Conservation (phyloP, 2,329 filamentous ascomycete genomes). For the Ophiobolus disseminans region DNA sequence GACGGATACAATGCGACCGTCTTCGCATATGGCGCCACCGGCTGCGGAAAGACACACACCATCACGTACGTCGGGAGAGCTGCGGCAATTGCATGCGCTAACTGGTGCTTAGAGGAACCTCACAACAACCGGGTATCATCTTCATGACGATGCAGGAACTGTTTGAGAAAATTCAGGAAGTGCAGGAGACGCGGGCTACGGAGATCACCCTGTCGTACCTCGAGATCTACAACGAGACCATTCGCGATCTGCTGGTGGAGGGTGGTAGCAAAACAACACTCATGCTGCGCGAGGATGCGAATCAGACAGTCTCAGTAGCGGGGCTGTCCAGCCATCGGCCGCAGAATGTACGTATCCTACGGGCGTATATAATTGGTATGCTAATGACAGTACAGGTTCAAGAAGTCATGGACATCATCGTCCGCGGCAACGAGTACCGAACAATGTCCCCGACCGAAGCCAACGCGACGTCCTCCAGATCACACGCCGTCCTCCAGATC, state of each 20-base stretch:
- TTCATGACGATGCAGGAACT: slow-evolving; percentile 99
- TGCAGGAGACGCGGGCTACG: slow-evolving; percentile 83
- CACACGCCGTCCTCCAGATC: slow-evolving; percentile 96
- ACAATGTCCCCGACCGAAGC: slow-evolving; percentile 97
- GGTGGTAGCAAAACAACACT: slow-evolving; percentile 81
- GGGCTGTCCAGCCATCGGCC: slow-evolving; percentile 92
- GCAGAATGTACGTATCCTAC: slow-evolving; percentile 70
- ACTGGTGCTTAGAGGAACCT: slow-evolving; percentile 66
- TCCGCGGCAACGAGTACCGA: slow-evolving; percentile 89
- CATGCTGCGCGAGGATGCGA: slow-evolving; percentile 92
- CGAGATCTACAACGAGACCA: slow-evolving; percentile 99
- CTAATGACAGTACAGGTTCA: slow-evolving; percentile 57
- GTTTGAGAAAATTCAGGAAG: slow-evolving; percentile 92
- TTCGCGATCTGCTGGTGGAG: slow-evolving; percentile 90
- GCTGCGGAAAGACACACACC: slow-evolving; percentile 98
- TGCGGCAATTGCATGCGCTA: slow-evolving; percentile 13
- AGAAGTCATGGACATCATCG: slow-evolving; percentile 99
- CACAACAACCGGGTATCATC: slow-evolving; percentile 94
- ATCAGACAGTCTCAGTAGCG: slow-evolving; percentile 88
- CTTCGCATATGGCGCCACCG: slow-evolving; percentile 96
- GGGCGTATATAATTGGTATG: neutral
- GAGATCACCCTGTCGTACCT: slow-evolving; percentile 94
- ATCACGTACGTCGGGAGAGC: slow-evolving; percentile 61
- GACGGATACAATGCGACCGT: slow-evolving; percentile 99
- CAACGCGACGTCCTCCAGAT: slow-evolving; percentile 96